Base-by-base conservation (phyloP, 1,139 yeast genomes). In the Candida freyschussii region DNA sequence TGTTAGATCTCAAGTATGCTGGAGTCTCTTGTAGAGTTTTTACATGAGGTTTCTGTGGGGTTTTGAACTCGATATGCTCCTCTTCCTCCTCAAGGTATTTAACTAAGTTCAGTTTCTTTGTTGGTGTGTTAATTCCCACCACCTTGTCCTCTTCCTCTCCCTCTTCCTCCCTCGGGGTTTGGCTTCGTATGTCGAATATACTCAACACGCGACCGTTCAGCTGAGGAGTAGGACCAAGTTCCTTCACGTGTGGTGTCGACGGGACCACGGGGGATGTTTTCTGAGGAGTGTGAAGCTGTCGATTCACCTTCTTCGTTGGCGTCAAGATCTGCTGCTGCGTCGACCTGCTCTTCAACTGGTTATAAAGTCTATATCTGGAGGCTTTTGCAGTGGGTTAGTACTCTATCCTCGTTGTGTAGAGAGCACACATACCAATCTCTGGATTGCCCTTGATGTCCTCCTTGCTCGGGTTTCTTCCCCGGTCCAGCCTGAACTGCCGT, bases 211-310 rank as follows among this genome's bases (percentile, higher is more conserved):
- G 67, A 0, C 91, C 91, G 39, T 77, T 68, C 8, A 81, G 67
- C 43, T 80, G 89, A 0, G 91, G 91, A 0, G 91, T 81, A 0
- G 91, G 91, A 0, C 89, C 89, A 13, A 80, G 52, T 41, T 74
- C 79, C 1, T 23, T 24, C 3, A 39, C 20, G 4, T 37, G 36
- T 7, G 47, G 37, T 2, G 44, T 40, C 12, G 33, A 33, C 6
- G 39, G 27, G 29, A 39, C 30, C 25, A 41, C 30, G 8, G 53
- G 50, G 8, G 53, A 47, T 5, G 52, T 44, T 35, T 43, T 43
- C 24, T 45, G 42, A 5, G 55, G 52, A 29, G 47, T 41, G 27
- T 39, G 32, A 15, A 44, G 27, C 11, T 39, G 44, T 13, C 22
- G n/a, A 13, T 19, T 25, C 33, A 29, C 12, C 27, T 29, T 20